Conservation (phyloP, 805 yeast genomes). For the Kockiozyma suomiensis region DNA sequence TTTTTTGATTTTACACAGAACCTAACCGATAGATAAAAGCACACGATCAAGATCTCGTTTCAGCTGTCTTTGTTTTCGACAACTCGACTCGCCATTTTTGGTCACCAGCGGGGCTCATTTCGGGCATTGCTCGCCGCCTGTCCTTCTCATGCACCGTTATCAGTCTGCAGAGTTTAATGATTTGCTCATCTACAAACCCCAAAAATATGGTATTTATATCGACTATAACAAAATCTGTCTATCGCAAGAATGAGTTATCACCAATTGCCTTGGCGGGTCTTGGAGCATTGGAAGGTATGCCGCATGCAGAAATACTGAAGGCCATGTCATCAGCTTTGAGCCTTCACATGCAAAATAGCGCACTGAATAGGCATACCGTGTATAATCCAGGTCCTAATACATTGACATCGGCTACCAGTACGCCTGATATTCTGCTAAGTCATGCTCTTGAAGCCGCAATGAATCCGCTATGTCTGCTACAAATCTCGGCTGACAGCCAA, state of each 20-base stretch:
- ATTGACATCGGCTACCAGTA: neutral
- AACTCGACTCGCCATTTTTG: conserved; percentile 14
- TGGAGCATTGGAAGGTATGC: neutral
- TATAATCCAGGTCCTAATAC: neutral
- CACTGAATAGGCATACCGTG: neutral
- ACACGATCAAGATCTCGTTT: neutral
- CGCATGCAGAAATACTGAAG: neutral
- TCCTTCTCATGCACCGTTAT: conserved; percentile 3
- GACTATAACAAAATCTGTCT: neutral
- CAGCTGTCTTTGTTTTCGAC: conserved; percentile 8
- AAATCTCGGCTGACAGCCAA: neutral
- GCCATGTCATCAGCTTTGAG: neutral
- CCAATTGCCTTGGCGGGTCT: neutral
- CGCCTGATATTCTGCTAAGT: neutral
- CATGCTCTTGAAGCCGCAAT: neutral
- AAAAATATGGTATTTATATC: neutral
- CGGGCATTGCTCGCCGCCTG: conserved; percentile 27
- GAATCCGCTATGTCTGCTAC: neutral
- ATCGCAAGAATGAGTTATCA: neutral
- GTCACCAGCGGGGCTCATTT: conserved; percentile 14
- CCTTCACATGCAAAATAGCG: neutral
- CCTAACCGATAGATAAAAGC: too few relatives aligned
- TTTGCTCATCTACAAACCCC: neutral
- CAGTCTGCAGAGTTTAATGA: neutral
- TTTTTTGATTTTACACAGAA: too few relatives aligned